Evolutionary conservation across 148 eudicot species (phyloP), one percentile per base, ranked within the genome.

Genomic region (Limonium bicolor): DNA sequence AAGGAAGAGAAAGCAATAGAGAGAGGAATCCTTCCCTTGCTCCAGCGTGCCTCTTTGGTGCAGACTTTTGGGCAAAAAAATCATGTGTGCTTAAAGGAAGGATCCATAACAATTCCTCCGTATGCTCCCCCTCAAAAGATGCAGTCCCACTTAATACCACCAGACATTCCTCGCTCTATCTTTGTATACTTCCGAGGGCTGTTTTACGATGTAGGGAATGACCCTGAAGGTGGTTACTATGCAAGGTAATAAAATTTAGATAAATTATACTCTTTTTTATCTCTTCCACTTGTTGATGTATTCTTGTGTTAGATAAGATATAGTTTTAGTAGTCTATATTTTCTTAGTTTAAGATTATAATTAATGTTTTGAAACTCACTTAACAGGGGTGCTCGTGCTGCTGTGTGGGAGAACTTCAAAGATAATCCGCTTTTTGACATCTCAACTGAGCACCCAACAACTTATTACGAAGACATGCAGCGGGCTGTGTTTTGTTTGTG

Each of bases 51-150:
- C 51, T 84, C 95, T 35, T 69, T 84, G 55, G 97, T 90, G 55
- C 97, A 90, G 58, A 90, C 97, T 38, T 90, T 90, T 52, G 97
- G 97, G 26, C 97, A 90, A 49, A 51, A 73, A 14, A 90, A 90
- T 66, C 97, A 90, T 40, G 97, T 90, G 56, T 90, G 97, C 78
- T 75, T 90, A 43, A 90, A 84, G 68, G 95, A 90, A 2, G 80
- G 80, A 7, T 84, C 97, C 5, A 84, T 90, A 41, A 90, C 78
- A 15, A 81, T 90, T 51, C 97, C 97, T 38, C 93, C 97, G 26
- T 90, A 90, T 60, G 95, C 97, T 54, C 97, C 97, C 30, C 97
- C 97, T 6, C 95, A 90, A 64, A 90, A 90, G 53, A 90, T 90
- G 95, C 86, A 90, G 60, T 53, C 97, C 36, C 97, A 90, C 62